phyloP scores from a whole-genome alignment of 257 asterid species.

The Henckelia pumila region DNA sequence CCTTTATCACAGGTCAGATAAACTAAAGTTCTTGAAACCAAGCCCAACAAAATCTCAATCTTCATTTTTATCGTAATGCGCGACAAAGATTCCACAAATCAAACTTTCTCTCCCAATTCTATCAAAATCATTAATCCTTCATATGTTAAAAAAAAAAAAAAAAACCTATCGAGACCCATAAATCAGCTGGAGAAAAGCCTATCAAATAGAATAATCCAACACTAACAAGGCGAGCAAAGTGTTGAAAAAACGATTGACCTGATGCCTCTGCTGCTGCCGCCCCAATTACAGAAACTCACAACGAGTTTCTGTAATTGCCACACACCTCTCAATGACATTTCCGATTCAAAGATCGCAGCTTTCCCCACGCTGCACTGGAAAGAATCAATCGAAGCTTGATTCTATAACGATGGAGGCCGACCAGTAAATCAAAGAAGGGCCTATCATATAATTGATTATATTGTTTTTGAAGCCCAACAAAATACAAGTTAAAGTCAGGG shows the following conservation, averaged over 20 bases:
- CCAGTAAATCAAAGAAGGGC: too few species aligned
- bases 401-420: too few species aligned
- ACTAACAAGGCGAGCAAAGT: background rate
- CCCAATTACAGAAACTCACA: conserved; percentile 76
- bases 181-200: background rate
- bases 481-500: too few species aligned
- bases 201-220: background rate
- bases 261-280: conserved; percentile 96
- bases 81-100: background rate
- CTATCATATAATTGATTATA: too few species aligned
- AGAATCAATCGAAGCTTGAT: too few species aligned
- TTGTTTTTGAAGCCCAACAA: too few species aligned
- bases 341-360: background rate
- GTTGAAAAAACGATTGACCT: conserved; percentile 38
- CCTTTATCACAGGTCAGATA: background rate
- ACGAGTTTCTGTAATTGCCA: conserved; percentile 82
- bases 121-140: conserved; percentile 6
- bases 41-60: background rate
- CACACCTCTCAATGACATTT: conserved; percentile 80
- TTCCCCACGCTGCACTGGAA: background rate
- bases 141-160: background rate
- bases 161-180: background rate
- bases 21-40: background rate
- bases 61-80: background rate
- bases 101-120: conserved; percentile 4